Base-by-base conservation (phyloP, 345 rosid species). In the Dipteronia sinensis region DNA sequence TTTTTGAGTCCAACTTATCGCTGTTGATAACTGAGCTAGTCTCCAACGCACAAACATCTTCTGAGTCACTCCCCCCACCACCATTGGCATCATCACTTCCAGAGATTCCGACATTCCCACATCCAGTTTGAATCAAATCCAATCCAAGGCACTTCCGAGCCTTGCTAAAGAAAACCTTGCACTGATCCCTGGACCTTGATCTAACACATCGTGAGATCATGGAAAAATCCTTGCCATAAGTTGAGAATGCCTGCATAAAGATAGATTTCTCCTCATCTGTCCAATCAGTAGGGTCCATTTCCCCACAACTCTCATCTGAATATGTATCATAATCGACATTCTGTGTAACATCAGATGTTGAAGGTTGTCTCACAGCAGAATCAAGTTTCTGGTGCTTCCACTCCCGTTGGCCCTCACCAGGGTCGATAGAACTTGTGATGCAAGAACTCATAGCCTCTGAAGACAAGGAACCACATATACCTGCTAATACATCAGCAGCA, bases 241-340 rank as follows among this genome's bases (percentile, higher is more conserved):
- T 71, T 3, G 92, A 89, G 23, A 94, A 88, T 19, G 97, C 97
- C 79, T 83, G 90, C 62, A 96, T 75, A 84, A 96, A 91, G 67
- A 85, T 75, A 69, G 89, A 87, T 79, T 92, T 92, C 78, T 96
- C 99, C 83, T 88, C 90, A 76, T 96, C 98, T 6, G 97, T 94
- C 99, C 98, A 96, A 80, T 90, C 94, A 81, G 88, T 58, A 72
- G 94, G 86, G 77, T 88, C 97, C 86, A 90, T 87, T 79, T 93
- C 97, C 80, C 93, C 98, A 76, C 94, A 90, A 80, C 99, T 94
- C 79, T 96, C 98, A 80, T 92, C 98, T 6, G 98, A 94, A 65
- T 93, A 94, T 40, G 94, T 90, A 79, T 92, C 98, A 77, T 91
- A 94, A 75, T 89, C 99, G 72, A 84, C 81, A 82, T 80, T 91